A percentile compares a stretch with the other conserved stretches of the same genome.
These are phyloP conservation scores for Lactarius pseudohatsudake DNA, from an alignment of 768 basidiomycete genomes.

Conservation along the genomic window DNA sequence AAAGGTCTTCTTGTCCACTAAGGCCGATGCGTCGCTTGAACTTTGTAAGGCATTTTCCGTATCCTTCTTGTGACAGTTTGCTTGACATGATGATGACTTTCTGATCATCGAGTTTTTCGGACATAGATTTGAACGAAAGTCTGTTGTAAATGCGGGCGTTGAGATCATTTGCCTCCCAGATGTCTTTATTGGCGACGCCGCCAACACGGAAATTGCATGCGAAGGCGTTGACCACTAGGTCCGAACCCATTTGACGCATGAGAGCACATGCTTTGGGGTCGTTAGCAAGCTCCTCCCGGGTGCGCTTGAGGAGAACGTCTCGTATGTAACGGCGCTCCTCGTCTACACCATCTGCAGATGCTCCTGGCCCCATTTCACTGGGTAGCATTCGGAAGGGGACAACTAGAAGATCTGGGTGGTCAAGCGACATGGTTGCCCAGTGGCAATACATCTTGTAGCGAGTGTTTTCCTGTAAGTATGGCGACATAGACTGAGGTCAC, in stretches of 20 bases:
- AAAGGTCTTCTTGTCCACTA: constrained; percentile 37
- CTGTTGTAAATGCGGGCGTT: constrained; percentile 42
- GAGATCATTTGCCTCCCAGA: constrained; percentile 44
- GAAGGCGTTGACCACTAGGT: constrained; percentile 48
- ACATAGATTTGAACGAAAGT: constrained; percentile 38
- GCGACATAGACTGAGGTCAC: neutral
- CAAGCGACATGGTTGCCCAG: constrained; percentile 42
- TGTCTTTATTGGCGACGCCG: constrained; percentile 38
- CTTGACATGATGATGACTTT: constrained; percentile 35
- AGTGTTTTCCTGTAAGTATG: neutral
- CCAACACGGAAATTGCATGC: constrained; percentile 44
- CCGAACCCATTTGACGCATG: constrained; percentile 31
- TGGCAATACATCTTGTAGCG: constrained; percentile 37
- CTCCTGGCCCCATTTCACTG: constrained; percentile 33
- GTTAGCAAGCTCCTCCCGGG: constrained; percentile 23
- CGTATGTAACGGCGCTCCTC: constrained; percentile 29
- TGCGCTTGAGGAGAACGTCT: constrained; percentile 21
- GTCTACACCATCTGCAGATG: constrained; percentile 31
- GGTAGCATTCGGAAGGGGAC: constrained; percentile 43
- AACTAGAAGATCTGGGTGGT: constrained; percentile 38
- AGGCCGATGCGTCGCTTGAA: constrained; percentile 43
- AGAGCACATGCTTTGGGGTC: constrained; percentile 21
- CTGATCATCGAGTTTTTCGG: constrained; percentile 31
- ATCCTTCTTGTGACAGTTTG: constrained; percentile 36
- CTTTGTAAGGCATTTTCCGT: constrained; percentile 37